These are phyloP conservation scores for Leptographium galeiforme DNA, from an alignment of 2,329 filamentous ascomycete species.

Conservation along the genomic window DNA sequence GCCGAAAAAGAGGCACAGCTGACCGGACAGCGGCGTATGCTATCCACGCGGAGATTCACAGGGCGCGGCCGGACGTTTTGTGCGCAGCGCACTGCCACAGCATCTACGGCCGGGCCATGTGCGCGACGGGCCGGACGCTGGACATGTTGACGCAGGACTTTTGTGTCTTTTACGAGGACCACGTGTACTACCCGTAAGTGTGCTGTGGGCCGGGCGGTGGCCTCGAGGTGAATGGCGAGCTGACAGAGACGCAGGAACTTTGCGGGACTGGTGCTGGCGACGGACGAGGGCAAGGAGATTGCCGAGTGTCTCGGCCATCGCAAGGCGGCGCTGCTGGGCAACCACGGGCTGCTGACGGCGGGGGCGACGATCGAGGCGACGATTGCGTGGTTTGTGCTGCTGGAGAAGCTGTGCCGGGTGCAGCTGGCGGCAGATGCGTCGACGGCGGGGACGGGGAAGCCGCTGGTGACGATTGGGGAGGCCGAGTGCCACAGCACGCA, in stretches of 20 bases:
- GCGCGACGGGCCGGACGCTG: slow-evolving; percentile 43
- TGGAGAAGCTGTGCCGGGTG: slow-evolving; percentile 33
- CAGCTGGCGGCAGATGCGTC: slow-evolving; percentile 44
- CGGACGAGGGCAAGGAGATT: slow-evolving; percentile 36
- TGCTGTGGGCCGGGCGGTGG: no score
- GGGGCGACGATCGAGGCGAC: slow-evolving; percentile 35
- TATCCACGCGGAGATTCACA: slow-evolving; percentile 32
- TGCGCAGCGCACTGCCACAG: slow-evolving; percentile 42
- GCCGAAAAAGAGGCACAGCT: background rate
- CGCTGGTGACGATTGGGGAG: slow-evolving; percentile 12
- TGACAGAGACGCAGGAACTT: slow-evolving; percentile 20
- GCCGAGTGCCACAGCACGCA: slow-evolving; percentile 11
- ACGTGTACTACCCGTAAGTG: slow-evolving; percentile 22
- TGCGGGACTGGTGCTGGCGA: slow-evolving; percentile 36
- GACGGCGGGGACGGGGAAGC: slow-evolving; percentile 41
- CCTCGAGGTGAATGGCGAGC: no score
- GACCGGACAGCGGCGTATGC: slow-evolving; percentile 11
- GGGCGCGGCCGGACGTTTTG: slow-evolving; percentile 37
- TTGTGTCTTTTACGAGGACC: slow-evolving; percentile 43
- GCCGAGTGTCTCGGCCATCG: slow-evolving; percentile 31
- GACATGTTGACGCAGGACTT: slow-evolving; percentile 55
- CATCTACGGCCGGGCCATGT: slow-evolving; percentile 42
- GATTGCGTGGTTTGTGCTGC: slow-evolving; percentile 39
- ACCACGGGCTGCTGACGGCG: slow-evolving; percentile 41
- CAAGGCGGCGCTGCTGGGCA: slow-evolving; percentile 38